These are phyloP conservation scores for Whalleya microplaca DNA, from an alignment of 2,329 filamentous ascomycete genomes.

Conservation along the genomic window DNA sequence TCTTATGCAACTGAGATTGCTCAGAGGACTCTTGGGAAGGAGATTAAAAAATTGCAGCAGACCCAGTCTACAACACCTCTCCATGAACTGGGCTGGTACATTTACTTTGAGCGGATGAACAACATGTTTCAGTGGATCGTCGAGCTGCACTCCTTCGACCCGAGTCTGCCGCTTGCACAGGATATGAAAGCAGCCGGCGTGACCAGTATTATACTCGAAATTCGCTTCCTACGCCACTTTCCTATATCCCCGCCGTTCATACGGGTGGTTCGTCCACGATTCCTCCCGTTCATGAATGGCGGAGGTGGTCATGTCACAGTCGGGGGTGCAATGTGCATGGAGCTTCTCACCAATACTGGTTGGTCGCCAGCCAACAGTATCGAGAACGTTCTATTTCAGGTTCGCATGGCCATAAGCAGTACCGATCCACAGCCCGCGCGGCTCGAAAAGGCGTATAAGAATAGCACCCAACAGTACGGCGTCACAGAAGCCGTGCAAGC, in stretches of 20 bases:
- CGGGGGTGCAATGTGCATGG: conserved; percentile 84
- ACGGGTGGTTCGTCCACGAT: conserved; percentile 78
- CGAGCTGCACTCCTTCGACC: conserved; percentile 82
- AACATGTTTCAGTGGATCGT: conserved; percentile 93
- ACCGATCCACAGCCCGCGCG: conserved; percentile 72
- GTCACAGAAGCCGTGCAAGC: conserved; percentile 74
- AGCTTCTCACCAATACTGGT: conserved; percentile 80
- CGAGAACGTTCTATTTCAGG: conserved; percentile 79
- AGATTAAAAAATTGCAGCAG: conserved; percentile 66
- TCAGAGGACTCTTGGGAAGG: conserved; percentile 64
- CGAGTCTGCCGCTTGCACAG: conserved; percentile 66
- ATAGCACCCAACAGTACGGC: conserved; percentile 57
- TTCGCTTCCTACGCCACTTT: conserved; percentile 78
- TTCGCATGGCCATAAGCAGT: conserved; percentile 75
- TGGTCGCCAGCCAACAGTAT: conserved; percentile 77
- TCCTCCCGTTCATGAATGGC: conserved; percentile 70
- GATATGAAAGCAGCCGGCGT: conserved; percentile 70
- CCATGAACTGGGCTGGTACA: conserved; percentile 80
- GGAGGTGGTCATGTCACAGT: conserved; percentile 86
- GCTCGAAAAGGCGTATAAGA: conserved; percentile 46
- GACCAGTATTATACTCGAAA: conserved; percentile 75
- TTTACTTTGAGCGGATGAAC: conserved; percentile 66
- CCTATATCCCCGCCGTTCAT: conserved; percentile 84
- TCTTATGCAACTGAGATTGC: conserved; percentile 65
- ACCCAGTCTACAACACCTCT: conserved; percentile 64